Percentiles rank a stretch among this genome's conserved stretches.
Evolutionary conservation across 805 yeast genomes (phyloP).

Genomic region (Cyberlindnera veronae): DNA sequence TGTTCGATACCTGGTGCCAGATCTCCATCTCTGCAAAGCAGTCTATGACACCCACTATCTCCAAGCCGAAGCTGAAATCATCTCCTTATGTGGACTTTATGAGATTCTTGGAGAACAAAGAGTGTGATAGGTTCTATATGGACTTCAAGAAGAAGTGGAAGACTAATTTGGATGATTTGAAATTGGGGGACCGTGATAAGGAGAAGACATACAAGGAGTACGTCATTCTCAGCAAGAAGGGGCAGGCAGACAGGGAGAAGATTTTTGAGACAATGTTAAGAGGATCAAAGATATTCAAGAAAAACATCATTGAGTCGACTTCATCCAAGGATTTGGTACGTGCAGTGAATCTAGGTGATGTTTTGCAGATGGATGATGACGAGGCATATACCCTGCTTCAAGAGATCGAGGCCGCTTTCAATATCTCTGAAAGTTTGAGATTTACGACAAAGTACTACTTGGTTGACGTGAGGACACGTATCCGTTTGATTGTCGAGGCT

Average conservation of each 20-base stretch:
- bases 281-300: conserved; percentile 21
- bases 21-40: conserved; percentile 5
- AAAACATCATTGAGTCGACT: conserved; percentile 5
- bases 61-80: not conserved
- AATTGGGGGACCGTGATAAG: conserved; percentile 33
- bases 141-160: conserved; percentile 38
- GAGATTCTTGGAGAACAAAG: conserved; percentile 26
- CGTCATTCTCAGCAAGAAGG: conserved; percentile 16
- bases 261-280: conserved; percentile 19
- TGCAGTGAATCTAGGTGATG: not conserved
- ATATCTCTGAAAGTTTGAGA: conserved; percentile 7
- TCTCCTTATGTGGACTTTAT: conserved; percentile 25
- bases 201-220: conserved; percentile 38
- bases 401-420: conserved; percentile 4
- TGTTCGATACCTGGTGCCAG: conserved; percentile 46
- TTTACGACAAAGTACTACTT: conserved; percentile 9
- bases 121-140: conserved; percentile 31
- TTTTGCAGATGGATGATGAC: conserved; percentile 5
- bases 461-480: conserved; percentile 7
- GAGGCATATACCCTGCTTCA: conserved; percentile 3
- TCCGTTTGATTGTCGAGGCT: not conserved
- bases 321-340: not conserved
- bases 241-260: conserved; percentile 14
- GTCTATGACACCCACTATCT: conserved; percentile 1
- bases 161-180: conserved; percentile 25